These are phyloP conservation scores for Mycena filopes DNA, from an alignment of 768 basidiomycete species.

Conservation along the genomic window DNA sequence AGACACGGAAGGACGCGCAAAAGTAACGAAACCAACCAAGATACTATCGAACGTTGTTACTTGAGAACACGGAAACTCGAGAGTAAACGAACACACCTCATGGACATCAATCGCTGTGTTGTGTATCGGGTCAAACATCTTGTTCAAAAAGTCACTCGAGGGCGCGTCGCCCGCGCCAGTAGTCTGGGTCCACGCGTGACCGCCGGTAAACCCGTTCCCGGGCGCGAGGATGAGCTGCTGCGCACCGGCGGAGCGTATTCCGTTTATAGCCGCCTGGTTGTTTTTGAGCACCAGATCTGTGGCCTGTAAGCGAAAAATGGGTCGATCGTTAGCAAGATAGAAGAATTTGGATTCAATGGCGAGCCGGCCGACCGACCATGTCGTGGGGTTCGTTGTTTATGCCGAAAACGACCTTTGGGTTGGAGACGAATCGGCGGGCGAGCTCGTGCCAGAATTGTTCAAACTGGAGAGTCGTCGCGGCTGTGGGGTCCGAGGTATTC, in stretches of 20 bases:
- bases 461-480: conserved; percentile 57
- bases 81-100: conserved; percentile 42
- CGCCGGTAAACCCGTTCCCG: conserved; percentile 59
- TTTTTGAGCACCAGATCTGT: conserved; percentile 54
- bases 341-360: no score
- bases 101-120: conserved; percentile 61
- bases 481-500: conserved; percentile 53
- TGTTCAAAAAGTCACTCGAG: conserved; percentile 55
- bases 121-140: conserved; percentile 50
- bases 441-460: conserved; percentile 55
- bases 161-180: conserved; percentile 48
- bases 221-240: conserved; percentile 57
- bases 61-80: neutral
- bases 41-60: conserved; percentile 21
- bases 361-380: no score
- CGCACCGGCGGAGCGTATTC: conserved; percentile 52
- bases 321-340: no score
- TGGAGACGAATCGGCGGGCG: conserved; percentile 50
- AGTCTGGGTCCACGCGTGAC: conserved; percentile 54
- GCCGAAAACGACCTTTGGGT: conserved; percentile 58
- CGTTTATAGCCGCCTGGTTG: conserved; percentile 57
- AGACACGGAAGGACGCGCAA: neutral
- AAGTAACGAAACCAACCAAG: conserved; percentile 16
- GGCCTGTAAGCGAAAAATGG: conserved; percentile 42
- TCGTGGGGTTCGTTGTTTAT: conserved; percentile 60